A percentile compares a stretch with the other conserved stretches of the same genome.
These are phyloP conservation scores for Nemania serpens DNA, from an alignment of 2,329 filamentous ascomycete genomes.

Conservation along the genomic window DNA sequence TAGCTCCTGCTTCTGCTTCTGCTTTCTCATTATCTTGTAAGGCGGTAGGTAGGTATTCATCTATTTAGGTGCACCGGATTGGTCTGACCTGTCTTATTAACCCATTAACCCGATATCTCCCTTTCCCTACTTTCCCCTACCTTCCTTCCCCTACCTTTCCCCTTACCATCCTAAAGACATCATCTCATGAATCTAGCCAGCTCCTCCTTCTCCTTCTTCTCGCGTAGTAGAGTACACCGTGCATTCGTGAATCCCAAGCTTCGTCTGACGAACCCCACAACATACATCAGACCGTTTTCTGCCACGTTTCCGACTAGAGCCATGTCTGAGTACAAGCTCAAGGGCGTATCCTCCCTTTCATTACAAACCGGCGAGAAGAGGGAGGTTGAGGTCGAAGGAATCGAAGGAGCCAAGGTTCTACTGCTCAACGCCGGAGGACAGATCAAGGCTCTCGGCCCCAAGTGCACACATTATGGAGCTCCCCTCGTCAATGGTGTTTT, in stretches of 20 bases:
- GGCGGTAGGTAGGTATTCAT: no score
- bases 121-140: no score
- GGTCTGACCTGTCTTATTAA: no score
- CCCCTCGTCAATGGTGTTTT: constrained; percentile 86
- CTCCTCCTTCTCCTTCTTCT: constrained; percentile 21
- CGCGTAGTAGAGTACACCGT: constrained; percentile 22
- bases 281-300: constrained; percentile 22
- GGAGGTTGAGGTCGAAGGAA: constrained; percentile 87
- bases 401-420: constrained; percentile 84
- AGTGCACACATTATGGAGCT: constrained; percentile 91
- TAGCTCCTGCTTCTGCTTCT: neutral
- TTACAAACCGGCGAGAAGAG: constrained; percentile 82
- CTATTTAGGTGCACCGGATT: no score
- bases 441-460: constrained; percentile 79
- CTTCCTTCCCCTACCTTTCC: constrained; percentile 8
- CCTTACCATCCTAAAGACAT: neutral
- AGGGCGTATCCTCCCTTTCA: constrained; percentile 74
- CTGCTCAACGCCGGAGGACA: constrained; percentile 74
- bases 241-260: constrained; percentile 15
- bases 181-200: constrained; percentile 37
- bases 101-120: no score
- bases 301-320: constrained; percentile 36
- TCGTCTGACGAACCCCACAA: constrained; percentile 13
- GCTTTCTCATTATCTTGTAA: neutral
- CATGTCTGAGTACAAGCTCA: constrained; percentile 72